Percentiles rank a stretch among this genome's conserved stretches.
Evolutionary conservation across 371 early-diverging fungal genomes (phyloP).

Genomic region (Apophysomyces elegans): DNA sequence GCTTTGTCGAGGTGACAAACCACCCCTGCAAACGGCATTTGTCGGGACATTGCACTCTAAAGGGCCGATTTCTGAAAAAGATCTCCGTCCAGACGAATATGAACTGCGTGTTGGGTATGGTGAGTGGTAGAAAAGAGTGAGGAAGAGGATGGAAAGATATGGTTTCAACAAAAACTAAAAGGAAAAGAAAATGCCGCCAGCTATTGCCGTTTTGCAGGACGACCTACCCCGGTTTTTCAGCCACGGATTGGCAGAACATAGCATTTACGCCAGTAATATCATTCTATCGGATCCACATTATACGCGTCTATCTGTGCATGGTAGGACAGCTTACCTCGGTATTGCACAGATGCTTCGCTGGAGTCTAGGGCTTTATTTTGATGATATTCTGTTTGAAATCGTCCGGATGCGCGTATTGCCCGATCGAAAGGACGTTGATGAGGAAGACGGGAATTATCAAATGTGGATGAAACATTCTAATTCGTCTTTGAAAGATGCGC

Average conservation of each 20-base stretch:
- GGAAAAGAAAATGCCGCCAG: constrained; percentile 21
- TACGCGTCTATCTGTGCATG: constrained; percentile 52
- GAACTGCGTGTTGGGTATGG: constrained; percentile 45
- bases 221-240: constrained; percentile 53
- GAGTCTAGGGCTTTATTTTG: constrained; percentile 56
- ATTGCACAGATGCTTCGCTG: constrained; percentile 56
- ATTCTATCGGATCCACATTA: constrained; percentile 60
- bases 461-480: constrained; percentile 2
- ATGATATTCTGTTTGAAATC: constrained; percentile 42
- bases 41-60: constrained; percentile 1
- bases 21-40: constrained; percentile 5
- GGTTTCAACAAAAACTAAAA: background rate
- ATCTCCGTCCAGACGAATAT: constrained; percentile 36
- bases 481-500: background rate
- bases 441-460: background rate
- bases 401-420: constrained; percentile 42
- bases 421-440: constrained; percentile 22
- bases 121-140: constrained; percentile 16
- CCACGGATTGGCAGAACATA: constrained; percentile 43
- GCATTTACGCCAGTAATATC: constrained; percentile 51
- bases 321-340: constrained; percentile 52
- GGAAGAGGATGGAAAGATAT: background rate
- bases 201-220: constrained; percentile 52
- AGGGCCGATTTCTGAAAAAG: background rate
- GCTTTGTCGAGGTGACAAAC: background rate